A percentile compares a stretch with the other conserved stretches of the same genome.
These are phyloP conservation scores for Yarrowia sp. DNA, from an alignment of 805 yeast genomes.

Conservation along the genomic window DNA sequence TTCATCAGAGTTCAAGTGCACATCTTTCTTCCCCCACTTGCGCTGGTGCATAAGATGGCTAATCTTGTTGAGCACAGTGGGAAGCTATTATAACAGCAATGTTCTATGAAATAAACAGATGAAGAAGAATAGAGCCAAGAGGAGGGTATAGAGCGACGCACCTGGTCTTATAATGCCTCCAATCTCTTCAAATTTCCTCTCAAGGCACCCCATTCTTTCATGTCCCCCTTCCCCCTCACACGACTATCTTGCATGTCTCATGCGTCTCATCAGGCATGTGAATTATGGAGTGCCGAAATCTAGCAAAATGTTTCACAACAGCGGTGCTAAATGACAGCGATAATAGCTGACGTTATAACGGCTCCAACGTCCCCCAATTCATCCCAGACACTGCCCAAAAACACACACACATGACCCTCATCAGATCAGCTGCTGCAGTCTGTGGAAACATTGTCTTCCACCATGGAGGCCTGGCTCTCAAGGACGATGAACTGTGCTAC, in stretches of 20 bases:
- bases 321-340: slow-evolving; percentile 4
- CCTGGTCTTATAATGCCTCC: too few species aligned
- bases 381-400: too few species aligned
- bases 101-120: too few species aligned
- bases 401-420: slow-evolving; percentile 1
- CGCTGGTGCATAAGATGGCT: too few species aligned
- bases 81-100: too few species aligned
- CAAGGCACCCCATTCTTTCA: not conserved
- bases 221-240: slow-evolving; percentile 17
- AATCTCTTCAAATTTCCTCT: too few species aligned
- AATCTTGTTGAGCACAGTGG: too few species aligned
- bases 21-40: too few species aligned
- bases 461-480: slow-evolving; percentile 37
- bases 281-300: slow-evolving; percentile 20
- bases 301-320: slow-evolving; percentile 15
- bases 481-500: slow-evolving; percentile 34
- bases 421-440: slow-evolving; percentile 31
- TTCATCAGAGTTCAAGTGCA: too few species aligned
- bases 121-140: too few species aligned
- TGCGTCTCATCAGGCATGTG: slow-evolving; percentile 35
- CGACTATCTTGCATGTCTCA: slow-evolving; percentile 30
- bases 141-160: too few species aligned
- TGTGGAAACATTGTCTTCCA: slow-evolving; percentile 32
- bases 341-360: slow-evolving; percentile 23
- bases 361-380: slow-evolving; percentile 13